These are phyloP conservation scores for Apiospora phragmitis DNA, from an alignment of 2,329 filamentous ascomycete species.

Conservation along the genomic window DNA sequence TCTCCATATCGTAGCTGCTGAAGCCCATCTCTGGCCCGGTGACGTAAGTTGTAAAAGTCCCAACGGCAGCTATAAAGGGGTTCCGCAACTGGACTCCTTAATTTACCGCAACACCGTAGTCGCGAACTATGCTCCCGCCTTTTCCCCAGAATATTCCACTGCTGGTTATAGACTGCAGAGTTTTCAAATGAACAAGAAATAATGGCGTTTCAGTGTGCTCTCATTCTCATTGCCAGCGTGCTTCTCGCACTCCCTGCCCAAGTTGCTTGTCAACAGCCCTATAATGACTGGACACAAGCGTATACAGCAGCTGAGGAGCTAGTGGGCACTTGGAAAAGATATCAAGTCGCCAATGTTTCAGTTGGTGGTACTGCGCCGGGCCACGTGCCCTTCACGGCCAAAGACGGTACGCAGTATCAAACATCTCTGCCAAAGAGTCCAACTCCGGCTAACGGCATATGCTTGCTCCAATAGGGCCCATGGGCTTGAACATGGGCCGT, in stretches of 20 bases:
- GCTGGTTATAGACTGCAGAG: too few species aligned
- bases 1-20: too few species aligned
- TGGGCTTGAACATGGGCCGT: neutral
- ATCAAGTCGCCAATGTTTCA: neutral
- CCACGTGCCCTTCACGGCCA: neutral
- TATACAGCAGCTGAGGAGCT: neutral
- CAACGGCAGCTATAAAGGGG: too few species aligned
- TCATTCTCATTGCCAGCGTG: neutral
- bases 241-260: neutral
- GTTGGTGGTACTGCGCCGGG: neutral
- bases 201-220: neutral
- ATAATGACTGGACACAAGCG: neutral
- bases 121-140: too few species aligned
- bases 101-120: too few species aligned
- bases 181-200: too few species aligned
- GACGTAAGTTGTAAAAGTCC: too few species aligned
- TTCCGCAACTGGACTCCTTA: too few species aligned
- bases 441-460: neutral
- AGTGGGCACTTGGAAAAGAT: neutral
- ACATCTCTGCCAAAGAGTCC: neutral
- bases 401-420: neutral
- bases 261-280: neutral
- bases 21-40: too few species aligned
- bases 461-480: neutral
- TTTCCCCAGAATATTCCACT: neutral